phyloP scores from a whole-genome alignment of 768 basidiomycete species.

The Hysterangium stoloniferum region DNA sequence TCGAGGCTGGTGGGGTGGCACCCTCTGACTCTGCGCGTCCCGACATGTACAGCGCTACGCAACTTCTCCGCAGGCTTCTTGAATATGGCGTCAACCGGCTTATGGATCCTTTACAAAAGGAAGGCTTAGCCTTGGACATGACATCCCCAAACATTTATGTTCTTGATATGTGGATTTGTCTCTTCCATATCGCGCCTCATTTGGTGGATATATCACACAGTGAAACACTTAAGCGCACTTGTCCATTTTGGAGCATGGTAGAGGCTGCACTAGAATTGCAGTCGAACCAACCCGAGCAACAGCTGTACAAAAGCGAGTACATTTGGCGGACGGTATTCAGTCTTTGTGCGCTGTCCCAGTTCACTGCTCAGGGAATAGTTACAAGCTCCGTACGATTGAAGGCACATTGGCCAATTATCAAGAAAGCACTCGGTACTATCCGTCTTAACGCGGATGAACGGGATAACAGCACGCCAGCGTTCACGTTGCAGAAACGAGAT shows the following conservation, averaged over 20 bases:
- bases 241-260: constrained; percentile 42
- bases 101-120: constrained; percentile 31
- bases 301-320: constrained; percentile 48
- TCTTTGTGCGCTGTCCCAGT: constrained; percentile 71
- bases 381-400: constrained; percentile 34
- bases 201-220: constrained; percentile 14
- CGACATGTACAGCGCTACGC: constrained; percentile 18
- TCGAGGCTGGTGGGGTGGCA: constrained; percentile 17
- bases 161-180: constrained; percentile 67
- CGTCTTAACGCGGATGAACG: constrained; percentile 41
- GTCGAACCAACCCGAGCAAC: constrained; percentile 21
- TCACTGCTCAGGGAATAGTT: constrained; percentile 49
- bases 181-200: constrained; percentile 48
- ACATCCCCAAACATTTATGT: constrained; percentile 34
- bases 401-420: constrained; percentile 61
- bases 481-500: constrained; percentile 49
- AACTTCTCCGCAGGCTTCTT: constrained; percentile 42
- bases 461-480: constrained; percentile 31
- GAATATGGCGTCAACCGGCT: constrained; percentile 42
- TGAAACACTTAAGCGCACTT: constrained; percentile 15
- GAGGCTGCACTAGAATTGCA: constrained; percentile 25
- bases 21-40: neutral
- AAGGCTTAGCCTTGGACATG: constrained; percentile 27
- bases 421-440: constrained; percentile 50
- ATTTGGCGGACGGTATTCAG: constrained; percentile 67